Evolutionary conservation across 768 basidiomycete species (phyloP).

Genomic region (Phallus indusiatus): DNA sequence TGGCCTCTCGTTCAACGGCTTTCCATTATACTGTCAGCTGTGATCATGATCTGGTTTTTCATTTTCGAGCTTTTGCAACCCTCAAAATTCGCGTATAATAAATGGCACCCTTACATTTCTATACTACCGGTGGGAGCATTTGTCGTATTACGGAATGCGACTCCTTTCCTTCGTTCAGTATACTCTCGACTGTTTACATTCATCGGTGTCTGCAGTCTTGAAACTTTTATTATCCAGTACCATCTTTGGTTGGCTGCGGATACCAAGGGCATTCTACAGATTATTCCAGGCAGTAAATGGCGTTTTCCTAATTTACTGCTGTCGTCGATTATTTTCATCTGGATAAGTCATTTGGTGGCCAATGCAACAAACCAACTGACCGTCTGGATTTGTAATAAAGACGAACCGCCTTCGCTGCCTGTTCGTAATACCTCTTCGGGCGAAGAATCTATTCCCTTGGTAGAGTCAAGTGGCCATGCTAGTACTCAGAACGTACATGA

Average conservation of each 20-base stretch:
- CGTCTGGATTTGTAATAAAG: slow-evolving; percentile 33
- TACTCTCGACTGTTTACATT: slow-evolving; percentile 66
- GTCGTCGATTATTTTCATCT: slow-evolving; percentile 72
- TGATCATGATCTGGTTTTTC: slow-evolving; percentile 69
- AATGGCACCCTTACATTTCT: slow-evolving; percentile 76
- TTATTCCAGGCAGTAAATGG: slow-evolving; percentile 66
- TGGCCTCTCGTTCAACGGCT: slow-evolving; percentile 50
- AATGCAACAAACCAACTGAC: slow-evolving; percentile 70
- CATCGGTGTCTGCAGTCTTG: slow-evolving; percentile 79
- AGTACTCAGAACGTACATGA: neutral
- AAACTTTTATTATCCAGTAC: slow-evolving; percentile 88
- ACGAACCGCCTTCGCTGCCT: neutral
- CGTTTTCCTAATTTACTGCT: slow-evolving; percentile 71
- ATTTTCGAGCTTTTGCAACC: slow-evolving; percentile 68
- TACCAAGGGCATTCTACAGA: slow-evolving; percentile 69
- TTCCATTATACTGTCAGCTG: slow-evolving; percentile 38
- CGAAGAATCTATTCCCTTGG: neutral
- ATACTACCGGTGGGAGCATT: slow-evolving; percentile 74
- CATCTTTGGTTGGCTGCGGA: slow-evolving; percentile 82
- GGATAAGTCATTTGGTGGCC: slow-evolving; percentile 66
- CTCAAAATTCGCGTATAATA: slow-evolving; percentile 80
- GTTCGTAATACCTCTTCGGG: neutral
- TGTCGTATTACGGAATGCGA: slow-evolving; percentile 69
- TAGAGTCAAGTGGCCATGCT: neutral
- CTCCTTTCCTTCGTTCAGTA: slow-evolving; percentile 54